These are phyloP conservation scores for Galeopsis tetrahit DNA, from an alignment of 257 asterid genomes.

Conservation along the genomic window DNA sequence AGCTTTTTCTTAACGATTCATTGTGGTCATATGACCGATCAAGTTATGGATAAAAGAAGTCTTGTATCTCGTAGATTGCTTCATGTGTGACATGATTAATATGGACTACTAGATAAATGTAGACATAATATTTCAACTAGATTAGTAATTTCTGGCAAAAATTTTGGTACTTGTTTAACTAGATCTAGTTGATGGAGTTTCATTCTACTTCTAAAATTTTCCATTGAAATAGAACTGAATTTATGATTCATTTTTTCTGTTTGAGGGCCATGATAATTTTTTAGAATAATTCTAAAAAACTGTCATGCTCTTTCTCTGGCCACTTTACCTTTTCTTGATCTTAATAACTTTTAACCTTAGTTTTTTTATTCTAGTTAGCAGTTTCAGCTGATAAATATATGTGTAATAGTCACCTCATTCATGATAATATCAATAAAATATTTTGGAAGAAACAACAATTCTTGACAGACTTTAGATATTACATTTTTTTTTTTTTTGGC, in stretches of 20 bases:
- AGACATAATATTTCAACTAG: neutral
- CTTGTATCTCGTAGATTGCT: neutral
- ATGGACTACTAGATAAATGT: neutral
- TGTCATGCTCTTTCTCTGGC: neutral
- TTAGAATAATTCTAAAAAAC: neutral
- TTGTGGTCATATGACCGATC: neutral
- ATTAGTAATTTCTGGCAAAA: neutral
- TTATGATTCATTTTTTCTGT: slow-evolving; percentile 4
- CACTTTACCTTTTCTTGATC: slow-evolving; percentile 1
- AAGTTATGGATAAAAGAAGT: neutral
- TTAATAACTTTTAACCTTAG: slow-evolving; percentile 1
- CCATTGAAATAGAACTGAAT: neutral
- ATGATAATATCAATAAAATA: slow-evolving; percentile 16
- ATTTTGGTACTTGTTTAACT: neutral
- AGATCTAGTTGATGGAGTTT: neutral
- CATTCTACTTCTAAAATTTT: neutral
- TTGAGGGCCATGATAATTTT: slow-evolving; percentile 4
- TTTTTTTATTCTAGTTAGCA: neutral
- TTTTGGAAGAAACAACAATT: slow-evolving; percentile 2
- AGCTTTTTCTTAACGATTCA: neutral
- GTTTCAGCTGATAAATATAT: slow-evolving; percentile 13
- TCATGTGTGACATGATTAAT: slow-evolving; percentile 2
- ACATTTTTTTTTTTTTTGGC: slow-evolving; percentile 8
- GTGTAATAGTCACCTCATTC: neutral
- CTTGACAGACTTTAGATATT: slow-evolving; percentile 6